Evolutionary conservation across 2,329 filamentous ascomycete genomes (phyloP).

Genomic region (Hysterium pulicare): DNA sequence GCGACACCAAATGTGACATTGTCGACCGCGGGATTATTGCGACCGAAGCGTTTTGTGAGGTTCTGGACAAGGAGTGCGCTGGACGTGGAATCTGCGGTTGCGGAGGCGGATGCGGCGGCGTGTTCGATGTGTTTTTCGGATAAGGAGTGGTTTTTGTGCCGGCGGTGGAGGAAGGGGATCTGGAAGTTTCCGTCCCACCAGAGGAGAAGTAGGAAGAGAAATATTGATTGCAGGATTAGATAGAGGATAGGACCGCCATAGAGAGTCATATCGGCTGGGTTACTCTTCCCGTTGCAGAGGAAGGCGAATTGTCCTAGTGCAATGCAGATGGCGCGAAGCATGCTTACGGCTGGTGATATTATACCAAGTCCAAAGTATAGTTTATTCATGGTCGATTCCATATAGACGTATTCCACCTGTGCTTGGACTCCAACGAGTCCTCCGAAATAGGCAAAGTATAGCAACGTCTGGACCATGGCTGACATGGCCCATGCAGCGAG

Average conservation of each 20-base stretch:
- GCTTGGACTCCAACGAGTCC: constrained; percentile 21
- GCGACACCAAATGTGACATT: constrained; percentile 78
- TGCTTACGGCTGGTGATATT: constrained; percentile 22
- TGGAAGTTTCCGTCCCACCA: constrained; percentile 38
- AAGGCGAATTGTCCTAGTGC: constrained; percentile 76
- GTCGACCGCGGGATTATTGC: constrained; percentile 68
- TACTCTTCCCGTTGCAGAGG: constrained; percentile 62
- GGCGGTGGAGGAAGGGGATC: constrained; percentile 31
- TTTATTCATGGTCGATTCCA: constrained; percentile 17
- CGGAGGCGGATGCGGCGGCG: constrained; percentile 63
- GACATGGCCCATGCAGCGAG: constrained; percentile 77
- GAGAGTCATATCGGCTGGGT: constrained; percentile 66
- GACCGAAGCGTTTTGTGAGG: constrained; percentile 72
- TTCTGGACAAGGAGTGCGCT: constrained; percentile 73
- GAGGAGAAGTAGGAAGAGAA: constrained; percentile 68
- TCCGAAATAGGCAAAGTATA: constrained; percentile 45
- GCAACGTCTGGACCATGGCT: constrained; percentile 64
- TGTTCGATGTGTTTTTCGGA: constrained; percentile 57
- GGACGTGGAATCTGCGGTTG: constrained; percentile 60
- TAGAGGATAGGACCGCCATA: constrained; percentile 85
- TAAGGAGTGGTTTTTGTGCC: constrained; percentile 36
- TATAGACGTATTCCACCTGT: constrained; percentile 11
- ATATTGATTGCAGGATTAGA: constrained; percentile 66
- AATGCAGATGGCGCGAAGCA: constrained; percentile 69
- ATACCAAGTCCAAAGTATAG: constrained; percentile 23